A percentile compares a stretch with the other conserved stretches of the same genome.
These are phyloP conservation scores for Penicillium sp. DNA, from an alignment of 2,329 filamentous ascomycete species.

Conservation along the genomic window DNA sequence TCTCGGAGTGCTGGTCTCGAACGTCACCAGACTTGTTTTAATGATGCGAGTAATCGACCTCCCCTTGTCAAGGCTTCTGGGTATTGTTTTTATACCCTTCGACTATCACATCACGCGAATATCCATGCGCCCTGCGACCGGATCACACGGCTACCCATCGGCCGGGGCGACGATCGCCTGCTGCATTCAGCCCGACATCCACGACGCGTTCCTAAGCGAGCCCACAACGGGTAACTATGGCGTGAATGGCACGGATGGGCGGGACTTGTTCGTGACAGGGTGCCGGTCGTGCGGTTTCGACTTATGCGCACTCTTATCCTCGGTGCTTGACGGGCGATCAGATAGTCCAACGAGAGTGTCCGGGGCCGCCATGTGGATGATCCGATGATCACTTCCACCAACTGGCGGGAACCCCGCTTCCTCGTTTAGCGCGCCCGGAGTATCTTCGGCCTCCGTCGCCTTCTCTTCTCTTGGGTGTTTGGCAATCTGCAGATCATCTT, in stretches of 20 bases:
- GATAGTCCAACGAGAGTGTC: conserved; percentile 1
- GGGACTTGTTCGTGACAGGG: neutral
- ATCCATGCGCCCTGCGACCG: neutral
- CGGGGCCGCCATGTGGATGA: conserved; percentile 2
- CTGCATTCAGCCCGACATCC: conserved; percentile 1
- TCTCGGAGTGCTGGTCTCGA: conserved; percentile 3
- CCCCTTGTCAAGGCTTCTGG: neutral
- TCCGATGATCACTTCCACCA: neutral
- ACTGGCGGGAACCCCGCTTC: neutral
- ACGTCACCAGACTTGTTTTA: neutral
- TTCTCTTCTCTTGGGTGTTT: neutral
- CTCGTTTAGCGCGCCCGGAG: neutral
- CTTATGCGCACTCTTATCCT: neutral
- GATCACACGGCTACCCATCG: conserved; percentile 3
- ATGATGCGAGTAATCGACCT: neutral
- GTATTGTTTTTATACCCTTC: neutral
- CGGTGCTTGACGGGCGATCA: neutral
- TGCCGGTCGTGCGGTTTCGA: neutral
- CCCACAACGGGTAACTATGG: neutral
- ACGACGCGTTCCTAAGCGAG: conserved; percentile 2
- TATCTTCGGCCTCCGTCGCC: neutral
- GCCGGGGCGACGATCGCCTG: neutral
- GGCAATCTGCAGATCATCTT: neutral
- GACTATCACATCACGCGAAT: neutral
- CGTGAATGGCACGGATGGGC: neutral